Percentiles rank a stretch among this genome's conserved stretches.
phyloP scores from a whole-genome alignment of 306 rosid species.

The Vigna trinervia region DNA sequence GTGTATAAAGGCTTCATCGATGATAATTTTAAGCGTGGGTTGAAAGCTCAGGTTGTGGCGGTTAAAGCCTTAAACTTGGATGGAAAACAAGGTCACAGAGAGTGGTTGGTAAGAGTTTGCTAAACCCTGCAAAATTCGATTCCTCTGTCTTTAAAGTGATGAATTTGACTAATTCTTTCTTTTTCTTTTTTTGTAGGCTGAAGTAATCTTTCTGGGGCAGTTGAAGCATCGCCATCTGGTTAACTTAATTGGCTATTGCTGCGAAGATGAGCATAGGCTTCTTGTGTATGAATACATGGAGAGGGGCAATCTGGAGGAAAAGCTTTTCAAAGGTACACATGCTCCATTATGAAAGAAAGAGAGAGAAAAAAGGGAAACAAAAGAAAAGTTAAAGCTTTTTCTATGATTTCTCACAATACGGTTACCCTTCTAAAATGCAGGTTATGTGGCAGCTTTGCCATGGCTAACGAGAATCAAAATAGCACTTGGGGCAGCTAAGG shows the following conservation, averaged over 20 bases:
- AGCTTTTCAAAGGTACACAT: slow-evolving; percentile 65
- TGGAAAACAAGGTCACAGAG: slow-evolving; percentile 93
- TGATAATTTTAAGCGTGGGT: slow-evolving; percentile 64
- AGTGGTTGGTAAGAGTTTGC: slow-evolving; percentile 84
- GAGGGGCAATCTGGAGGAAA: slow-evolving; percentile 72
- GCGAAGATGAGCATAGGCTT: slow-evolving; percentile 88
- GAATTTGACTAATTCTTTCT: background rate
- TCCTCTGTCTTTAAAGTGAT: background rate
- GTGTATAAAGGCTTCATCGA: slow-evolving; percentile 87
- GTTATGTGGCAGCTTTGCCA: slow-evolving; percentile 75
- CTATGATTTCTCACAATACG: slow-evolving; percentile 23
- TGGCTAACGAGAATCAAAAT: slow-evolving; percentile 91
- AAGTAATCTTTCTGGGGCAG: slow-evolving; percentile 90
- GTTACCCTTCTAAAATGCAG: slow-evolving; percentile 55
- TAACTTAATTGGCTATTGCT: slow-evolving; percentile 87
- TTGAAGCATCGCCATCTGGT: slow-evolving; percentile 86
- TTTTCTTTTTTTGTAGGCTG: slow-evolving; percentile 56
- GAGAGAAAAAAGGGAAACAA: background rate
- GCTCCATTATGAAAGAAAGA: background rate
- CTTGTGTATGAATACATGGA: slow-evolving; percentile 91
- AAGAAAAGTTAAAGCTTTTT: background rate
- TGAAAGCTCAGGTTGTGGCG: slow-evolving; percentile 71
- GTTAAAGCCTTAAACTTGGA: slow-evolving; percentile 82
- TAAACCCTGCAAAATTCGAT: background rate
- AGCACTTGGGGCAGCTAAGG: slow-evolving; percentile 91